Evolutionary conservation across 495 filamentous ascomycete species (phyloP).

Genomic region (Xylaria castorea): DNA sequence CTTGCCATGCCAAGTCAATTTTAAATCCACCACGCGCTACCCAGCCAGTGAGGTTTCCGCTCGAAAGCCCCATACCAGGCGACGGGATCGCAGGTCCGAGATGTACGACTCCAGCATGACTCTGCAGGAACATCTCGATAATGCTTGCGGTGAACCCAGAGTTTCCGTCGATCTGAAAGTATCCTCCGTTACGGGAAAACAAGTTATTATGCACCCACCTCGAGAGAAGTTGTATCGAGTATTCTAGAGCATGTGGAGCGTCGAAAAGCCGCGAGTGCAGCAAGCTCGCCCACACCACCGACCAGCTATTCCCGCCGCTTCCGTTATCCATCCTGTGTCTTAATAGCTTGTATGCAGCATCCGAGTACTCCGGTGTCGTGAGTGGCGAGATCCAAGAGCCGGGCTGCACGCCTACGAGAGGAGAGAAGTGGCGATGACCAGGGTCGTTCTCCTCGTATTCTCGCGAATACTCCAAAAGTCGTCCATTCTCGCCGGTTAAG

Average conservation of each 20-base stretch:
- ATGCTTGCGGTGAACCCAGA: conserved; percentile 58
- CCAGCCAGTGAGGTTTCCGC: conserved; percentile 47
- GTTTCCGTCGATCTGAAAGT: conserved; percentile 27
- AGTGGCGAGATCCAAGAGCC: conserved; percentile 34
- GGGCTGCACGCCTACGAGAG: conserved; percentile 47
- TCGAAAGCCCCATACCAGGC: conserved; percentile 32
- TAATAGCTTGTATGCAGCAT: conserved; percentile 11
- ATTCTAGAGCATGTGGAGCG: conserved; percentile 48
- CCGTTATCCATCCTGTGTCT: conserved; percentile 26
- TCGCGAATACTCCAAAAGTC: conserved; percentile 51
- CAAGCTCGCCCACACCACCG: conserved; percentile 42
- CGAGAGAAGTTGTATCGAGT: conserved; percentile 39
- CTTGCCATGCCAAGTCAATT: conserved; percentile 47
- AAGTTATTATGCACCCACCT: conserved; percentile 28
- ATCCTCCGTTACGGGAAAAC: conserved; percentile 17
- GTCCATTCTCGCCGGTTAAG: conserved; percentile 30
- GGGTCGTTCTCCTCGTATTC: conserved; percentile 52
- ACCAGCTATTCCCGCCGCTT: conserved; percentile 42
- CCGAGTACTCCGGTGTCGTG: conserved; percentile 23
- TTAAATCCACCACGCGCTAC: conserved; percentile 52
- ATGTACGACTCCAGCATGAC: conserved; percentile 49
- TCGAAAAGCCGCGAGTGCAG: conserved; percentile 51
- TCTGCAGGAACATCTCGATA: conserved; percentile 59
- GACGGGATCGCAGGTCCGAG: conserved; percentile 53
- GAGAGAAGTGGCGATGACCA: conserved; percentile 53